These are phyloP conservation scores for Nothophaeocryptopus gaeumannii DNA, from an alignment of 2,329 filamentous ascomycete species.

Conservation along the genomic window DNA sequence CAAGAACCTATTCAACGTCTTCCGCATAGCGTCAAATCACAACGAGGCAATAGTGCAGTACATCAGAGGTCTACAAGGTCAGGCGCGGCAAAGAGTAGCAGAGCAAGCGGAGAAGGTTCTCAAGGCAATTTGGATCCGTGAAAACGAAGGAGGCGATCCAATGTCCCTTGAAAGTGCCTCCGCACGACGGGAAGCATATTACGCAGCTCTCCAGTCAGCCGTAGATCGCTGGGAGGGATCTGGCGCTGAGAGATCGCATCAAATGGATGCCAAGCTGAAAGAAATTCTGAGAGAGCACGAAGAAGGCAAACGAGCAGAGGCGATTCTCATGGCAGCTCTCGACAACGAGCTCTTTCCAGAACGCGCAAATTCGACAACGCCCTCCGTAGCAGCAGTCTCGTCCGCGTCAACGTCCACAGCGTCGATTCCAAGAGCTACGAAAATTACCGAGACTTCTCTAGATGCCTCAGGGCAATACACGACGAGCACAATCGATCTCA, in stretches of 20 bases:
- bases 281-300: constrained; percentile 10
- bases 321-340: constrained; percentile 6
- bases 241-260: constrained; percentile 13
- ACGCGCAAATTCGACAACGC: constrained; percentile 1
- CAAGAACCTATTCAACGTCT: constrained; percentile 56
- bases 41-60: constrained; percentile 71
- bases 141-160: constrained; percentile 12
- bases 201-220: constrained; percentile 8
- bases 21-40: constrained; percentile 57
- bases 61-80: constrained; percentile 74
- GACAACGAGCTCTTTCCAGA: constrained; percentile 7
- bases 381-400: neutral
- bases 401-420: neutral
- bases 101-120: constrained; percentile 17
- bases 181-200: constrained; percentile 14
- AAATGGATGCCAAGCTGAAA: constrained; percentile 14
- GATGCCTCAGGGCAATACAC: neutral
- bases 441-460: constrained; percentile 4
- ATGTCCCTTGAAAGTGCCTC: constrained; percentile 15
- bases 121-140: constrained; percentile 12
- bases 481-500: neutral
- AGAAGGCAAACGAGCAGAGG: constrained; percentile 13
- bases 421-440: constrained; percentile 7
- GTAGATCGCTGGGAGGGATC: constrained; percentile 12
- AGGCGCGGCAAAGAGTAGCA: constrained; percentile 28